A percentile compares a stretch with the other conserved stretches of the same genome.
Evolutionary conservation across 495 filamentous ascomycete genomes (phyloP).

Genomic region (Articulospora tetracladia): DNA sequence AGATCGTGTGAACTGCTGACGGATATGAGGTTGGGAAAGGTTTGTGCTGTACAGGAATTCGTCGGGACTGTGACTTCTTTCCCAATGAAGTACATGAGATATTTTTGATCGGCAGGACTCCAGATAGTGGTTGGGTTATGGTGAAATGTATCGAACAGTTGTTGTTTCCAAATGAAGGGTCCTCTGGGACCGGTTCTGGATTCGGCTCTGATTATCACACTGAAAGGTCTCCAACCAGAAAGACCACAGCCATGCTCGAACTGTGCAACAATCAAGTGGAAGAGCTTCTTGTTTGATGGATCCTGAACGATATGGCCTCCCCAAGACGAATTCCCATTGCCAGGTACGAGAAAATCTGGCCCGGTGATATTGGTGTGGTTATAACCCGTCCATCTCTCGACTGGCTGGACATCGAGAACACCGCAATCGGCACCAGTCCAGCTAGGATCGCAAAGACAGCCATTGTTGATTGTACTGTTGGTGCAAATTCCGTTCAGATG

Average conservation of each 20-base stretch:
- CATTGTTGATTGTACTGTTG: not conserved
- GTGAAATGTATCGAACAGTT: constrained; percentile 30
- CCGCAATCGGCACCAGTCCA: constrained; percentile 37
- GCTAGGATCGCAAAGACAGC: constrained; percentile 34
- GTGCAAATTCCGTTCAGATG: constrained; percentile 36
- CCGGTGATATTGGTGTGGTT: constrained; percentile 26
- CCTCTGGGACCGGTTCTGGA: constrained; percentile 32
- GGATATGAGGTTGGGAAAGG: constrained; percentile 1
- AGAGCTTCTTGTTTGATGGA: constrained; percentile 24
- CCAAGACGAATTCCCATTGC: constrained; percentile 37
- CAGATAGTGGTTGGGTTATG: constrained; percentile 37
- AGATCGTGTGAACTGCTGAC: constrained; percentile 23
- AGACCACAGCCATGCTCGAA: constrained; percentile 35
- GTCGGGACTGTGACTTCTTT: too few relatives aligned
- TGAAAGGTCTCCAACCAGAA: constrained; percentile 34
- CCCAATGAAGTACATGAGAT: constrained; percentile 37
- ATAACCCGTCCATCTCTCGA: constrained; percentile 29
- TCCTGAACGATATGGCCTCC: constrained; percentile 35
- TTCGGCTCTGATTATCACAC: constrained; percentile 33
- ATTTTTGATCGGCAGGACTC: constrained; percentile 30
- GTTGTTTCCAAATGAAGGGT: constrained; percentile 31
- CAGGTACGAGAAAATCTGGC: not conserved
- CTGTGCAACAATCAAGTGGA: constrained; percentile 34
- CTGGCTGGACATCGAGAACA: constrained; percentile 33
- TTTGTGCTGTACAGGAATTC: not conserved